phyloP scores from a whole-genome alignment of 192 early-diverging fungal species.

The Linnemannia schmuckeri region DNA sequence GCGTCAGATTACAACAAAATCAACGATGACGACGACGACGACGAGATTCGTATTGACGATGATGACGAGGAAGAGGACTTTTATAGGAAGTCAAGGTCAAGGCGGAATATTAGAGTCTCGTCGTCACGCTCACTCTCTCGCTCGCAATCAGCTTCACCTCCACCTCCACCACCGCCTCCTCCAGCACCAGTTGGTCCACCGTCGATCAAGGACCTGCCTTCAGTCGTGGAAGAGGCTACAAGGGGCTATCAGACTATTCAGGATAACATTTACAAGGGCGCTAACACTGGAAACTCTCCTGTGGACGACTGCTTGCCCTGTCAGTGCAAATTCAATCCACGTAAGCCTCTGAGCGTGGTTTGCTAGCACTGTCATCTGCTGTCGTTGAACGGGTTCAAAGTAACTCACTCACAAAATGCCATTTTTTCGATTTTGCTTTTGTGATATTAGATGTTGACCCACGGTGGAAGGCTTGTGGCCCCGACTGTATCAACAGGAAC shows the following conservation, averaged over 20 bases:
- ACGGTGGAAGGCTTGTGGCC: conserved; percentile 84
- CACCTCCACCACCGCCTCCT: conserved; percentile 32
- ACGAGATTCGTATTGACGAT: conserved; percentile 47
- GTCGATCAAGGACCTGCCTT: conserved; percentile 50
- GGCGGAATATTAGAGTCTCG: conserved; percentile 1
- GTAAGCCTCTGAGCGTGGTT: conserved; percentile 41
- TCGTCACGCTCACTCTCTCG: neutral
- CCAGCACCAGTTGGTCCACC: conserved; percentile 49
- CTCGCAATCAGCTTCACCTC: neutral
- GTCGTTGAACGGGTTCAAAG: too few relatives aligned
- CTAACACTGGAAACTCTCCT: conserved; percentile 76
- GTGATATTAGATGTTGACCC: conserved; percentile 55
- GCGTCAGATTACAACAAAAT: conserved; percentile 38
- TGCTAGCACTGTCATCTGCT: too few relatives aligned
- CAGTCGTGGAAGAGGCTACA: conserved; percentile 64
- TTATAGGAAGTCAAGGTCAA: conserved; percentile 8
- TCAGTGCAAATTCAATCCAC: conserved; percentile 82
- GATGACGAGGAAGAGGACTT: conserved; percentile 24
- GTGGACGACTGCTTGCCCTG: conserved; percentile 83
- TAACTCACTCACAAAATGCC: neutral
- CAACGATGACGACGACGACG: conserved; percentile 32
- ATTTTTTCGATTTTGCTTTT: neutral
- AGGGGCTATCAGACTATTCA: conserved; percentile 75
- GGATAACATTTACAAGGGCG: conserved; percentile 77
- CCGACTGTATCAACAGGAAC: conserved; percentile 94